Conservation (phyloP, 2,329 filamentous ascomycete genomes). For the Furcasterigmium sp. region DNA sequence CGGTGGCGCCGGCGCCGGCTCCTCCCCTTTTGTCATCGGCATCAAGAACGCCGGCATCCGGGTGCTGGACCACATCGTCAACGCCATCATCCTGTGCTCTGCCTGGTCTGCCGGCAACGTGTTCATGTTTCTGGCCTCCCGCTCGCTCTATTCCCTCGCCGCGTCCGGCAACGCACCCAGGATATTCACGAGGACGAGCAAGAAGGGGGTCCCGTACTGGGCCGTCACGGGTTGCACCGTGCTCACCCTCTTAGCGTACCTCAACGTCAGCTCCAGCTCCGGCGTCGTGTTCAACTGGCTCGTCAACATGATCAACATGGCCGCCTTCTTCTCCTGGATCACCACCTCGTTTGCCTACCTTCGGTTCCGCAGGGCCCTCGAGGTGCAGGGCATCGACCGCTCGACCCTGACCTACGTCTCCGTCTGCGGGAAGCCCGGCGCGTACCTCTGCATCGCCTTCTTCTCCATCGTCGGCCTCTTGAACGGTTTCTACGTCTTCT, state of each 20-base stretch:
- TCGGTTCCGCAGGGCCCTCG: constrained; percentile 48
- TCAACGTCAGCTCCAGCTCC: constrained; percentile 50
- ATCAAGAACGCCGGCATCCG: constrained; percentile 54
- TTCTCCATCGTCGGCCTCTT: constrained; percentile 50
- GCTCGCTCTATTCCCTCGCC: constrained; percentile 45
- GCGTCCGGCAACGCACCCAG: constrained; percentile 44
- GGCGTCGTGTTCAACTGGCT: constrained; percentile 59
- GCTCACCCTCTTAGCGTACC: constrained; percentile 57
- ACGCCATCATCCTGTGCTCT: constrained; percentile 31
- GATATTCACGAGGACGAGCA: constrained; percentile 20
- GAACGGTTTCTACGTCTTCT: constrained; percentile 62
- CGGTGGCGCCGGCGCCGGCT: constrained; percentile 21
- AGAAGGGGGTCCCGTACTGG: constrained; percentile 30
- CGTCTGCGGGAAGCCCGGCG: constrained; percentile 46
- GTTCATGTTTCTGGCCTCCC: constrained; percentile 25
- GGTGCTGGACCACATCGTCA: constrained; percentile 59
- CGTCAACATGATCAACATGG: constrained; percentile 46
- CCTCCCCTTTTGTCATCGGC: constrained; percentile 59
- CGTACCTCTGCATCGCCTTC: constrained; percentile 44
- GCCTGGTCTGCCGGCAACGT: constrained; percentile 27
- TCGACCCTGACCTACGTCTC: neutral
- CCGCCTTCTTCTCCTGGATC: constrained; percentile 48
- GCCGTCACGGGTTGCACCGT: constrained; percentile 42
- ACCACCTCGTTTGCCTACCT: constrained; percentile 50
- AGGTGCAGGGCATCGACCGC: constrained; percentile 31